Evolutionary conservation across 495 filamentous ascomycete genomes (phyloP), one percentile per base, ranked within the genome.

Genomic region (Patellaria atrata): DNA sequence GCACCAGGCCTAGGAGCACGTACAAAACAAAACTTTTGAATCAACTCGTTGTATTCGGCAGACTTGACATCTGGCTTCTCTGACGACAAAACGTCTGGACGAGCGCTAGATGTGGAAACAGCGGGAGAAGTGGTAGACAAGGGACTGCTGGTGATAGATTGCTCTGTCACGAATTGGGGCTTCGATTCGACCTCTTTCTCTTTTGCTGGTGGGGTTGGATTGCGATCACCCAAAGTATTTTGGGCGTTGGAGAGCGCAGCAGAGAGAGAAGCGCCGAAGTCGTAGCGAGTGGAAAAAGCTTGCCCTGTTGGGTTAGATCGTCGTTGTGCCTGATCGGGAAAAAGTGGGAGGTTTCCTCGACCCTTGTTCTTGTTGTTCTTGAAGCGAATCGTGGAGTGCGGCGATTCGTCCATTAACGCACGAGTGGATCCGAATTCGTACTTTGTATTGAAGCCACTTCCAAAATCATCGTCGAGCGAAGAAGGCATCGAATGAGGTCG

Each of bases 21-120:
- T 82, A 94, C 86, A 70, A 92, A 94, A 67, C 89, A 97, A 62
- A 92, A 97, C 60, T 91, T 92, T 64, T 92, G 81, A 50, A 97
- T 72, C 38, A 97, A 66, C 56, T 97, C 89, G 52, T 84, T 76
- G 58, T 96, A 94, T 33, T 82, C 79, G 24, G 78, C 71, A 16
- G 87, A 91, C 16, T 85, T 68, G 43, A 87, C 63, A 26, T 71
- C 65, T 15, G 77, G 79, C 48, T 81, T 77, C 32, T 50, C 47
- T 0, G 43, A 32, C n/a, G 43, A 36, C 29, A 72, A 50, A 16
- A 64, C 56, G 51, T 62, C 60, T 20, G 69, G 65, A 35, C 65
- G 61, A 14, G 46, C 21, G n/a, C 24, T 22, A 29, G 39, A 19
- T 18, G 33, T 31, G 13, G 41, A 22, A 17, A 24, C 31, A 23